These are phyloP conservation scores for Aleurites moluccanus DNA, from an alignment of 441 rosid genomes.

Conservation along the genomic window DNA sequence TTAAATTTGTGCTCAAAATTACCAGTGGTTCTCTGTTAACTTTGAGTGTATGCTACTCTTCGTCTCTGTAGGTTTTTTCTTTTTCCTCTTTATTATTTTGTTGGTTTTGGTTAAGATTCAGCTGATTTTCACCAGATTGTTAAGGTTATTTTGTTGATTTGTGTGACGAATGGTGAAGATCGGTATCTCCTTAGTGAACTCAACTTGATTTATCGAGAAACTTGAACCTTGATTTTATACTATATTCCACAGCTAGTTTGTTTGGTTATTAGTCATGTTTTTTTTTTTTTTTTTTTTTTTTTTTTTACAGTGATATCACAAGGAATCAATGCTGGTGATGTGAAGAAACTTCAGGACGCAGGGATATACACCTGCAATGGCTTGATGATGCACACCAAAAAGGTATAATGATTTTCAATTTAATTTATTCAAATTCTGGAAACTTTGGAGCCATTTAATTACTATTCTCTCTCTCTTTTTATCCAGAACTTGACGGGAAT, in stretches of 20 bases:
- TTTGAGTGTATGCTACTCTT: too few relatives aligned
- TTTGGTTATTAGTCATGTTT: neutral
- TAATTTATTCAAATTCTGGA: neutral
- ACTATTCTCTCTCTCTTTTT: conserved; percentile 1
- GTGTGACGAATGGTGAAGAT: neutral
- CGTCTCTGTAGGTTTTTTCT: neutral
- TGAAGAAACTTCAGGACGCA: conserved; percentile 92
- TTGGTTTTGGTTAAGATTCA: neutral
- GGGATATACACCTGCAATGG: conserved; percentile 96
- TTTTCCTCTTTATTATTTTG: neutral
- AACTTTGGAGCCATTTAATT: conserved; percentile 9
- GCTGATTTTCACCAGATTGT: neutral
- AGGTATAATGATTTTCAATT: conserved; percentile 40
- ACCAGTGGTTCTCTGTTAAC: neutral
- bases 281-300: conserved; percentile 1
- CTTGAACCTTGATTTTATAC: neutral
- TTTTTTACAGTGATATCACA: conserved; percentile 58
- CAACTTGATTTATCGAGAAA: neutral
- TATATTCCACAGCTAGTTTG: neutral
- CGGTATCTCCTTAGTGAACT: neutral
- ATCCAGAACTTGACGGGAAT: conserved; percentile 83
- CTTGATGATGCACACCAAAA: conserved; percentile 94
- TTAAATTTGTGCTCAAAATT: neutral
- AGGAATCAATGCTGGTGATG: conserved; percentile 93
- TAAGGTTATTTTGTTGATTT: neutral